These are phyloP conservation scores for Ceratocystis huliohia DNA, from an alignment of 2,329 filamentous ascomycete genomes.

Conservation along the genomic window DNA sequence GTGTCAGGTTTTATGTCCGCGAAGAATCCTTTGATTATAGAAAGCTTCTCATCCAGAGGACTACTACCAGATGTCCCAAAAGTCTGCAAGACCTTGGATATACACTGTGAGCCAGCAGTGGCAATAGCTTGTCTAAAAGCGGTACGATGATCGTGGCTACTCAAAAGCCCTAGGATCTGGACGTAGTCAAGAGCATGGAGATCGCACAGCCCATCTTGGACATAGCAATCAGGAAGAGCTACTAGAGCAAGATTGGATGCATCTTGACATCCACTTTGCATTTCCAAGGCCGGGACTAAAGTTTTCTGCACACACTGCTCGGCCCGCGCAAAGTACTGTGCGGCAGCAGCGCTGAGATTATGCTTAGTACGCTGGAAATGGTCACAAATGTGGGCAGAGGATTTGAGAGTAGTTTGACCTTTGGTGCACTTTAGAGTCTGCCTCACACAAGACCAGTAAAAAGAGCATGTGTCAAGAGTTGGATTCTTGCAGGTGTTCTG, in stretches of 20 bases:
- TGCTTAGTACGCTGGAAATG: conserved; percentile 12
- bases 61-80: neutral
- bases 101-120: conserved; percentile 2
- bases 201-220: conserved; percentile 13
- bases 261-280: conserved; percentile 11
- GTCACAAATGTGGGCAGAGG: conserved; percentile 14
- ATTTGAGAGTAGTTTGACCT: conserved; percentile 3
- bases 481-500: conserved; percentile 9
- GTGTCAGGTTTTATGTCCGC: neutral
- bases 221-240: conserved; percentile 12
- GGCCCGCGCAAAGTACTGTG: conserved; percentile 11
- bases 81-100: neutral
- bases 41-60: neutral
- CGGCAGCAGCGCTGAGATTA: neutral
- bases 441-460: conserved; percentile 16
- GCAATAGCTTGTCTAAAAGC: conserved; percentile 13
- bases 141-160: conserved; percentile 14
- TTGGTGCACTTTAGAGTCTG: conserved; percentile 10
- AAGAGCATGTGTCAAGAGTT: conserved; percentile 11
- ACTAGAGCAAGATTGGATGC: conserved; percentile 6
- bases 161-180: conserved; percentile 14
- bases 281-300: neutral
- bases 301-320: conserved; percentile 15
- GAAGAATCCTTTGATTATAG: conserved; percentile 11
- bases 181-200: conserved; percentile 13